A percentile compares a stretch with the other conserved stretches of the same genome.
These are phyloP conservation scores for Chytriomyces sp. DNA, from an alignment of 192 early-diverging fungal genomes.

Conservation along the genomic window DNA sequence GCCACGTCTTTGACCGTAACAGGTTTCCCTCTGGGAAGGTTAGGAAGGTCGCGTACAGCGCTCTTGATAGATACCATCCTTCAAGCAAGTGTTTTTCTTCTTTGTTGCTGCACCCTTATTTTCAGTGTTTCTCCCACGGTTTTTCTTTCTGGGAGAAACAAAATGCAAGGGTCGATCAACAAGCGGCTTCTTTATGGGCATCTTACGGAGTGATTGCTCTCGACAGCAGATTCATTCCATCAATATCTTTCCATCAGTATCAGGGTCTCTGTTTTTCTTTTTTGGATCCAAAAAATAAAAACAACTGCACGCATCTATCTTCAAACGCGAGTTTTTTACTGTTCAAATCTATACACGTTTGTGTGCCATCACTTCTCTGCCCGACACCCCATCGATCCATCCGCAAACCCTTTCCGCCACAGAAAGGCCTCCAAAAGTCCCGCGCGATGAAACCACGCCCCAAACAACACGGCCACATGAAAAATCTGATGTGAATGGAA, in stretches of 20 bases:
- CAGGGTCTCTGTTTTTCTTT: background rate
- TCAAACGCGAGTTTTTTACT: background rate
- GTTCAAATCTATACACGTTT: background rate
- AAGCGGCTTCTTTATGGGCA: too few relatives aligned
- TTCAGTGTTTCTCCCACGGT: too few relatives aligned
- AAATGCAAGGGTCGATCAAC: background rate
- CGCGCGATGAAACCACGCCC: constrained; percentile 49
- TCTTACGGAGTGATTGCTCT: background rate
- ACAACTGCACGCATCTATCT: background rate
- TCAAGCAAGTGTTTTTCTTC: too few relatives aligned
- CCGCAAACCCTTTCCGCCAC: constrained; percentile 13
- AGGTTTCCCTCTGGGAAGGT: too few relatives aligned
- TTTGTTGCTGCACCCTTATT: too few relatives aligned
- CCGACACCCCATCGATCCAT: background rate
- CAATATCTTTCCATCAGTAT: too few relatives aligned
- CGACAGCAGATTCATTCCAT: too few relatives aligned
- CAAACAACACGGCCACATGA: constrained; percentile 79
- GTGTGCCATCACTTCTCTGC: background rate
- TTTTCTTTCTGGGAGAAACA: background rate
- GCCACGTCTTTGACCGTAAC: too few relatives aligned
- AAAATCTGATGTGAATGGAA: constrained; percentile 90
- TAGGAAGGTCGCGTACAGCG: too few relatives aligned
- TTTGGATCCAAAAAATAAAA: too few relatives aligned
- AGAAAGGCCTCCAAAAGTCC: constrained; percentile 18
- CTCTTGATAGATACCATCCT: too few relatives aligned